These are phyloP conservation scores for Vaccinium corymbosum DNA, from an alignment of 148 eudicot genomes.

Conservation along the genomic window DNA sequence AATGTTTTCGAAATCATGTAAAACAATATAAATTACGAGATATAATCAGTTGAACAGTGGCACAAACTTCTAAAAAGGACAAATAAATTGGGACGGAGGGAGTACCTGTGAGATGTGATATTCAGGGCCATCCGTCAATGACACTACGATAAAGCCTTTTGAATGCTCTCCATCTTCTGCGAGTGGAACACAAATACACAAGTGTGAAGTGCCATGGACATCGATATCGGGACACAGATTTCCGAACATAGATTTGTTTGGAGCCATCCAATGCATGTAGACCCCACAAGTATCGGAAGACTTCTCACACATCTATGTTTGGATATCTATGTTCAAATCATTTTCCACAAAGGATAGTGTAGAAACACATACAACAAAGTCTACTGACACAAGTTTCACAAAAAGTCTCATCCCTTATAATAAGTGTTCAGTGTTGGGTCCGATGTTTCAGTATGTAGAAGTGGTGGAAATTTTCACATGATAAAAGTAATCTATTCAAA, in stretches of 20 bases:
- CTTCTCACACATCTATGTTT: neutral
- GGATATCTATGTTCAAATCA: neutral
- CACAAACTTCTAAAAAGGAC: too few species aligned
- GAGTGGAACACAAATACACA: slow-evolving; percentile 8
- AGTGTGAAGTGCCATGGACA: neutral
- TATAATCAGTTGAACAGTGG: too few species aligned
- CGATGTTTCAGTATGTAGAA: neutral
- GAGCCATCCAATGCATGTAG: neutral
- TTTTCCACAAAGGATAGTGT: neutral
- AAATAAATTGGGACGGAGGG: too few species aligned
- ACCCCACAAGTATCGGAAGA: neutral
- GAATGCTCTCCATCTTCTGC: slow-evolving; percentile 11
- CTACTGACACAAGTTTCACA: neutral
- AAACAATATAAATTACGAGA: too few species aligned
- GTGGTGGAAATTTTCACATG: neutral
- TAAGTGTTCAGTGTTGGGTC: neutral
- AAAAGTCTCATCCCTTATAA: neutral
- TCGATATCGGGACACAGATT: neutral
- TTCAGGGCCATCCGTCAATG: slow-evolving; percentile 35
- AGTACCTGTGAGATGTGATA: slow-evolving; percentile 33
- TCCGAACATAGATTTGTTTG: neutral
- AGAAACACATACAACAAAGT: neutral
- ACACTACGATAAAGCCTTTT: slow-evolving; percentile 27
- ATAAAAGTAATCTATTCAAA: neutral
- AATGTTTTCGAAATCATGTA: too few species aligned